phyloP scores from a whole-genome alignment of 495 filamentous ascomycete genomes.

The Acidomyces sp. region DNA sequence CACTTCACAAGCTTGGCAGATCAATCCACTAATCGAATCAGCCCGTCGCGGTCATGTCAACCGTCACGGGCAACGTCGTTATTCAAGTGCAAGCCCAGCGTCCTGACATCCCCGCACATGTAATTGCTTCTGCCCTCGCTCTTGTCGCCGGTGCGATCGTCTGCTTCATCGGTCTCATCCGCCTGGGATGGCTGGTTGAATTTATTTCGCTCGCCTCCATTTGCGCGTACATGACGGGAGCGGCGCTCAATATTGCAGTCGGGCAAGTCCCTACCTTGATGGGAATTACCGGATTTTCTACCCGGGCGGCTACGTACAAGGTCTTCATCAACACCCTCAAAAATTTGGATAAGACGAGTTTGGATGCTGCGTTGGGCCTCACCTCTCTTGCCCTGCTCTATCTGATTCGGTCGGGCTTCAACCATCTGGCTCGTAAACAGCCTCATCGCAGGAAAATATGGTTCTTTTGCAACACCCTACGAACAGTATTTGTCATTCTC shows the following conservation, averaged over 20 bases:
- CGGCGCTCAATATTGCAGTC: slow-evolving; percentile 75
- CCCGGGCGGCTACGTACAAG: slow-evolving; percentile 61
- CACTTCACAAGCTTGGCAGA: background rate
- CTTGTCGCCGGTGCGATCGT: slow-evolving; percentile 76
- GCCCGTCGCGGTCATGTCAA: slow-evolving; percentile 95
- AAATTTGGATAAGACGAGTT: slow-evolving; percentile 47
- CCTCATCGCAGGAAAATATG: slow-evolving; percentile 58
- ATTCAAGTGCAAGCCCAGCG: slow-evolving; percentile 39
- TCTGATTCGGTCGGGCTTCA: slow-evolving; percentile 56
- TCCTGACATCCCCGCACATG: slow-evolving; percentile 45
- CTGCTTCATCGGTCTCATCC: slow-evolving; percentile 60
- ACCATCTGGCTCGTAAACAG: slow-evolving; percentile 50
- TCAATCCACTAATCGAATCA: slow-evolving; percentile 24
- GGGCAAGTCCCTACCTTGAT: slow-evolving; percentile 82
- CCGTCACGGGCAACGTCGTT: slow-evolving; percentile 71
- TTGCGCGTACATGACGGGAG: slow-evolving; percentile 96
- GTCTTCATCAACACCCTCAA: slow-evolving; percentile 83
- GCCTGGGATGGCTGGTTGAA: slow-evolving; percentile 86
- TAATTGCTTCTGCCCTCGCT: slow-evolving; percentile 67
- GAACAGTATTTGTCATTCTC: slow-evolving; percentile 84
- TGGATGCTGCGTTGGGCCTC: slow-evolving; percentile 85
- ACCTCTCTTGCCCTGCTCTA: slow-evolving; percentile 77
- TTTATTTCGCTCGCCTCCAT: slow-evolving; percentile 88
- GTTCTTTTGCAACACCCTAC: slow-evolving; percentile 82
- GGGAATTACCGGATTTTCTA: slow-evolving; percentile 71